A percentile compares a stretch with the other conserved stretches of the same genome.
These are phyloP conservation scores for Viridothelium virens DNA, from an alignment of 495 filamentous ascomycete genomes.

Conservation along the genomic window DNA sequence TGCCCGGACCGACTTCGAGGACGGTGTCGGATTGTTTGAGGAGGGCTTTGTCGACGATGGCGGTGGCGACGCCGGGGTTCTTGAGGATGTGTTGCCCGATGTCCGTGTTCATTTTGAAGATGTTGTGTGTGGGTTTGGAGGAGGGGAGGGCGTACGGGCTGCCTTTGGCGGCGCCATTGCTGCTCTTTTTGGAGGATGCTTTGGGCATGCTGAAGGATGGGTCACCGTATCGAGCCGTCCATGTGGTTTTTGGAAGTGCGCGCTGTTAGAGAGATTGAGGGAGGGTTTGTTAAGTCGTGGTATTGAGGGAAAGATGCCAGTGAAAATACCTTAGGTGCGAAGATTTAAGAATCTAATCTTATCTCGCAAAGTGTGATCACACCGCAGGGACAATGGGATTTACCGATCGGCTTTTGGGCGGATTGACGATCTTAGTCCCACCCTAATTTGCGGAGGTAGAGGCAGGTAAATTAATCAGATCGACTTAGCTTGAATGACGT, in stretches of 20 bases:
- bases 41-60: slow-evolving; percentile 78
- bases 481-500: too few relatives aligned
- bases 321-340: background rate
- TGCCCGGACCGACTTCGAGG: slow-evolving; percentile 69
- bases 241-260: background rate
- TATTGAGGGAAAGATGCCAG: background rate
- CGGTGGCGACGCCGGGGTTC: slow-evolving; percentile 86
- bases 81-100: slow-evolving; percentile 91
- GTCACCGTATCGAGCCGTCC: background rate
- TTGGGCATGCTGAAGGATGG: slow-evolving; percentile 21
- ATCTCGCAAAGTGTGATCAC: background rate
- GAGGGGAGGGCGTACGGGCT: slow-evolving; percentile 50
- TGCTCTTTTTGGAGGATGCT: slow-evolving; percentile 18
- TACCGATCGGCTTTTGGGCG: too few relatives aligned
- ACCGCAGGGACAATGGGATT: too few relatives aligned
- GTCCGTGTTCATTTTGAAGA: slow-evolving; percentile 82
- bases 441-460: too few relatives aligned
- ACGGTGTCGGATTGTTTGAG: slow-evolving; percentile 82
- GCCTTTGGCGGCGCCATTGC: slow-evolving; percentile 24
- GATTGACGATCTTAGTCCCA: background rate
- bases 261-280: background rate
- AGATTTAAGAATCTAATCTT: slow-evolving; percentile 1
- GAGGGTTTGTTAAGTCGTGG: background rate
- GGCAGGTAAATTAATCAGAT: background rate
- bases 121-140: slow-evolving; percentile 59